These are phyloP conservation scores for Haematococcus sp. DNA, from an alignment of 139 green algal species.

Conservation along the genomic window DNA sequence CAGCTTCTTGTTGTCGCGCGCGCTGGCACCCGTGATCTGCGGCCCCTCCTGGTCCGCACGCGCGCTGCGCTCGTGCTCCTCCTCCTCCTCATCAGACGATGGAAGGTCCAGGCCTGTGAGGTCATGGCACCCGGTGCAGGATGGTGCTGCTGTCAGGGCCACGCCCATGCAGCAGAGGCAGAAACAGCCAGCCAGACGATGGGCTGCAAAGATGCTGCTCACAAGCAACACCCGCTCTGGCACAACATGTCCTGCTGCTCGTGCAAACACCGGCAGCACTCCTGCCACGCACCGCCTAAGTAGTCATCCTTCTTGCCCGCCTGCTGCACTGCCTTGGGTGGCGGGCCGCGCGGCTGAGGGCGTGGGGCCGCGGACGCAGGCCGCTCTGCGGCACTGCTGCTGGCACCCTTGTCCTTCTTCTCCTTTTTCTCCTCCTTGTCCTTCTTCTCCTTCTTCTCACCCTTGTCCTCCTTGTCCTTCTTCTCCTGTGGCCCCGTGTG, in stretches of 20 bases:
- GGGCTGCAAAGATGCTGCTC: too few relatives aligned
- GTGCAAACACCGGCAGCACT: too few relatives aligned
- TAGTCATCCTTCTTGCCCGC: slow-evolving; percentile 14
- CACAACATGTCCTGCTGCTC: too few relatives aligned
- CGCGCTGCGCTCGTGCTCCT: slow-evolving; percentile 57
- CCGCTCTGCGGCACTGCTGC: slow-evolving; percentile 28
- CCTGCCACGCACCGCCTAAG: background rate
- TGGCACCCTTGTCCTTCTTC: slow-evolving; percentile 37
- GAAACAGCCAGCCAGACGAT: too few relatives aligned
- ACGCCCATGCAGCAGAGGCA: slow-evolving; percentile 19
- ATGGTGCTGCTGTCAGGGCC: slow-evolving; percentile 9
- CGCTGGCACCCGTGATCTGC: slow-evolving; percentile 13
- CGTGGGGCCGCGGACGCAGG: background rate
- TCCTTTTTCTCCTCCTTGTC: slow-evolving; percentile 40
- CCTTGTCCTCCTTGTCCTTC: slow-evolving; percentile 53
- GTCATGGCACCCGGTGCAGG: slow-evolving; percentile 57
- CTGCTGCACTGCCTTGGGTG: slow-evolving; percentile 9
- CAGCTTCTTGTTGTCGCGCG: slow-evolving; percentile 78
- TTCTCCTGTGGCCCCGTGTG: slow-evolving; percentile 49
- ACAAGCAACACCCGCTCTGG: too few relatives aligned
- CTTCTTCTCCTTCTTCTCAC: slow-evolving; percentile 46
- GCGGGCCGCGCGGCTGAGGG: background rate
- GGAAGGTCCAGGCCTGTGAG: slow-evolving; percentile 92
- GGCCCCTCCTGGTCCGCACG: slow-evolving; percentile 50
- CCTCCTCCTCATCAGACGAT: slow-evolving; percentile 66